Evolutionary conservation across 306 rosid species (phyloP).

Genomic region (Cicer arietinum): DNA sequence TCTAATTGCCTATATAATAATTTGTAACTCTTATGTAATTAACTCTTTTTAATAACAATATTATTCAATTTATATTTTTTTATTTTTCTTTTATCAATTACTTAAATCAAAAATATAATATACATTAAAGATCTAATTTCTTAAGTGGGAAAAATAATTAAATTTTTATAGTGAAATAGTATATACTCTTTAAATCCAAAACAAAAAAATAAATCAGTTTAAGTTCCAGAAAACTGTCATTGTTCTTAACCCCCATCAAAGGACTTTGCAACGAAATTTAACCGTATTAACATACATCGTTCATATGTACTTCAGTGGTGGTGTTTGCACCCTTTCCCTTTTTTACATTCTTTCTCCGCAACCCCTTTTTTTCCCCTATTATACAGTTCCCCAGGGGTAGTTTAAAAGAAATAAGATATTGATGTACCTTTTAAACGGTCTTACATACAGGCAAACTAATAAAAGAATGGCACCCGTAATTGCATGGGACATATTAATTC

Average conservation of each 20-base stretch:
- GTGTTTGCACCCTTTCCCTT: conserved; percentile 40
- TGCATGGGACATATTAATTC: conserved; percentile 50
- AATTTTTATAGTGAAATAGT: too few species aligned
- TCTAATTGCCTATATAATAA: too few species aligned
- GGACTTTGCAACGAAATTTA: conserved; percentile 51
- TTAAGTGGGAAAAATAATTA: too few species aligned
- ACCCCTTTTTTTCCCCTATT: conserved; percentile 58
- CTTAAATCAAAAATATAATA: too few species aligned
- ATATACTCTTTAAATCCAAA: too few species aligned
- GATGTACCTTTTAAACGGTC: conserved; percentile 71
- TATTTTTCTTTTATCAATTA: too few species aligned
- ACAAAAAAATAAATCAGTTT: too few species aligned
- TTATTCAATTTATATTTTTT: too few species aligned
- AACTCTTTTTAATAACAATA: too few species aligned
- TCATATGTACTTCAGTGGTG: conserved; percentile 53
- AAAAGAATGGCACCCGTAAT: conserved; percentile 76
- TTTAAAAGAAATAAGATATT: conserved; percentile 52
- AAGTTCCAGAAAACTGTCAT: background rate
- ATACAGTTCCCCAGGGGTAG: conserved; percentile 64
- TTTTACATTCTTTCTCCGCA: conserved; percentile 49
- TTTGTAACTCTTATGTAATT: too few species aligned
- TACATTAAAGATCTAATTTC: too few species aligned
- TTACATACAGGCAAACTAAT: conserved; percentile 80
- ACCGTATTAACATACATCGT: conserved; percentile 51
- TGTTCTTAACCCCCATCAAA: conserved; percentile 42